Conservation (phyloP, 208 protist species). For the Wallacemonas rigidus region DNA sequence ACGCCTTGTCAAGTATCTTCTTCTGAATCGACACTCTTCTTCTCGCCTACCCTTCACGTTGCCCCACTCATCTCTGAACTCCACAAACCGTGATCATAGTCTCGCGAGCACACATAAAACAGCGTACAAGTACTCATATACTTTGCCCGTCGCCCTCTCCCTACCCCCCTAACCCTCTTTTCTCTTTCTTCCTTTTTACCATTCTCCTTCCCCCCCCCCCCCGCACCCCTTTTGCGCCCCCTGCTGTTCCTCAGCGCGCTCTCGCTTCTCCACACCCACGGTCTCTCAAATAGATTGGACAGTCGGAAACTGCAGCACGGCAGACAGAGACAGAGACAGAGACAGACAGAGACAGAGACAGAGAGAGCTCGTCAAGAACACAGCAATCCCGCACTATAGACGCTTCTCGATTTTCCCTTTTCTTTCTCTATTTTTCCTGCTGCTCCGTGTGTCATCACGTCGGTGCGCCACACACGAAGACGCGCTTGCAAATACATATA, state of each 20-base stretch:
- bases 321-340: no score
- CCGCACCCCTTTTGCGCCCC: background rate
- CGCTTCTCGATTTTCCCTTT: constrained; percentile 18
- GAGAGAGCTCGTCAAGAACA: background rate
- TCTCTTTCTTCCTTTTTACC: constrained; percentile 19
- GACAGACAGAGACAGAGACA: no score
- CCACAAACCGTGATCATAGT: no score
- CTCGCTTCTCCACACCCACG: background rate
- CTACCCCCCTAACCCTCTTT: background rate
- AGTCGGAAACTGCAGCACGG: no score
- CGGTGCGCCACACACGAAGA: background rate
- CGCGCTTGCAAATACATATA: no score
- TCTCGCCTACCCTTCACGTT: no score
- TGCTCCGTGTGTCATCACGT: background rate
- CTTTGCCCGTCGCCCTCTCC: no score
- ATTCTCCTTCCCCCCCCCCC: background rate
- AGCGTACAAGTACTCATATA: no score
- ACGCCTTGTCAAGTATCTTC: no score
- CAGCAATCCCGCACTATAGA: constrained; percentile 8
- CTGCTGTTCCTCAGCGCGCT: background rate
- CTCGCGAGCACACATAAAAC: no score
- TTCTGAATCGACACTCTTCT: no score
- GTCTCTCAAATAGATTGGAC: background rate
- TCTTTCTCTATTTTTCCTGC: constrained; percentile 11
- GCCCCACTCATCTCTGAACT: no score